Evolutionary conservation across 345 rosid genomes (phyloP).

Genomic region (Garcia nutans): DNA sequence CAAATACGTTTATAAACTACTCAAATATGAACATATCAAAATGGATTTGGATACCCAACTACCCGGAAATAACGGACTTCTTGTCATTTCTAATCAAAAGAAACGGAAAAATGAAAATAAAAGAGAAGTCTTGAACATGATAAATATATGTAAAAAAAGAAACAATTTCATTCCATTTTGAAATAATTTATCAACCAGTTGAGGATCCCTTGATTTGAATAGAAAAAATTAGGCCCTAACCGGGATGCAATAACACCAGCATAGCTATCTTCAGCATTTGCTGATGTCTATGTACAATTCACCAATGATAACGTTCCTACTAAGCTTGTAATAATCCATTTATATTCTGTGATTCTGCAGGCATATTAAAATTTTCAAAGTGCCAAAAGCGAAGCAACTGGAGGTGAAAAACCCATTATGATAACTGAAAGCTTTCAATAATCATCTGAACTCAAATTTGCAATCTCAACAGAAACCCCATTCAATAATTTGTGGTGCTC

Average conservation of each 20-base stretch:
- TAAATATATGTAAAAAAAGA: background rate
- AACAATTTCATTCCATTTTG: constrained; percentile 19
- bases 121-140: background rate
- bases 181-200: background rate
- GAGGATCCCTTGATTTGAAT: constrained; percentile 8
- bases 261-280: constrained; percentile 53
- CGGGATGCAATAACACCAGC: constrained; percentile 20
- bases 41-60: too few relatives aligned
- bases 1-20: too few relatives aligned
- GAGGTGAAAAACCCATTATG: background rate
- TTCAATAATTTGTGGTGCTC: constrained; percentile 76
- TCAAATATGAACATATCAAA: too few relatives aligned
- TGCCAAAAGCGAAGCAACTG: constrained; percentile 2
- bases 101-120: too few relatives aligned
- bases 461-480: constrained; percentile 64
- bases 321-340: constrained; percentile 18
- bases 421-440: background rate
- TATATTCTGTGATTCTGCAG: constrained; percentile 15
- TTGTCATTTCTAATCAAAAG: too few relatives aligned
- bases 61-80: too few relatives aligned
- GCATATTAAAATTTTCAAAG: constrained; percentile 14
- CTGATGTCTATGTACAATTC: constrained; percentile 28
- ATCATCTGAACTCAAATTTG: constrained; percentile 44
- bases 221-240: constrained; percentile 18
- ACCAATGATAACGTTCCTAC: constrained; percentile 17